These are phyloP conservation scores for Yamadazyma sp. DNA, from an alignment of 805 yeast species.

Conservation along the genomic window DNA sequence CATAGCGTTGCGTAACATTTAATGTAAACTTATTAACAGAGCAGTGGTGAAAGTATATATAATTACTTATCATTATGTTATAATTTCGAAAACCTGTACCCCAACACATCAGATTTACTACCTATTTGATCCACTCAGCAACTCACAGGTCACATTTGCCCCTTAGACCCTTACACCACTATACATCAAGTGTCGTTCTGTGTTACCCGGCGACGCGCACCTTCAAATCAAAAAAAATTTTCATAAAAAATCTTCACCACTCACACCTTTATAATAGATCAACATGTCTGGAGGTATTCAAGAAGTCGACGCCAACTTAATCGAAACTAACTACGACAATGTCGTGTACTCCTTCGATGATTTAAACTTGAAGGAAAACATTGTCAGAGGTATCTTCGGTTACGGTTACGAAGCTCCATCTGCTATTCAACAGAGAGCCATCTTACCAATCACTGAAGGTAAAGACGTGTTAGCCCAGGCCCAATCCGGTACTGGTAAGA, in stretches of 20 bases:
- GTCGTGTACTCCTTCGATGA: slow-evolving; percentile 71
- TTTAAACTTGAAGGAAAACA: slow-evolving; percentile 68
- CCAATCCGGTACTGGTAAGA: slow-evolving; percentile 88
- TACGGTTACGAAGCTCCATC: slow-evolving; percentile 83
- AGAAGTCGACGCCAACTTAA: slow-evolving; percentile 78
- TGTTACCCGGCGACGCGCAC: slow-evolving; percentile 11
- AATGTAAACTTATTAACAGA: too few species aligned
- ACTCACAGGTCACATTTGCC: too few species aligned
- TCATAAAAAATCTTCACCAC: slow-evolving; percentile 8
- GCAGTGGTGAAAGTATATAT: too few species aligned
- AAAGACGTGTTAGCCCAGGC: slow-evolving; percentile 79
- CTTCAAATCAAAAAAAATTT: slow-evolving; percentile 8
- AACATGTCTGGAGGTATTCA: slow-evolving; percentile 67
- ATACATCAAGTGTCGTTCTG: too few species aligned
- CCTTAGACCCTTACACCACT: too few species aligned
- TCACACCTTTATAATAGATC: slow-evolving; percentile 5
- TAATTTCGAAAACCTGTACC: too few species aligned
- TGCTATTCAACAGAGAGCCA: slow-evolving; percentile 81
- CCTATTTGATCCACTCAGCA: too few species aligned
- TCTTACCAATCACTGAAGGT: slow-evolving; percentile 73
- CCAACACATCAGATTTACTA: too few species aligned
- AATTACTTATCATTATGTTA: too few species aligned
- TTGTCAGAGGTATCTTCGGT: slow-evolving; percentile 76
- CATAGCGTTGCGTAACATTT: too few species aligned
- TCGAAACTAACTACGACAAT: slow-evolving; percentile 95